A percentile compares a stretch with the other conserved stretches of the same genome.
Evolutionary conservation across 2,329 filamentous ascomycete genomes (phyloP).

Genomic region (Nemania sp.): DNA sequence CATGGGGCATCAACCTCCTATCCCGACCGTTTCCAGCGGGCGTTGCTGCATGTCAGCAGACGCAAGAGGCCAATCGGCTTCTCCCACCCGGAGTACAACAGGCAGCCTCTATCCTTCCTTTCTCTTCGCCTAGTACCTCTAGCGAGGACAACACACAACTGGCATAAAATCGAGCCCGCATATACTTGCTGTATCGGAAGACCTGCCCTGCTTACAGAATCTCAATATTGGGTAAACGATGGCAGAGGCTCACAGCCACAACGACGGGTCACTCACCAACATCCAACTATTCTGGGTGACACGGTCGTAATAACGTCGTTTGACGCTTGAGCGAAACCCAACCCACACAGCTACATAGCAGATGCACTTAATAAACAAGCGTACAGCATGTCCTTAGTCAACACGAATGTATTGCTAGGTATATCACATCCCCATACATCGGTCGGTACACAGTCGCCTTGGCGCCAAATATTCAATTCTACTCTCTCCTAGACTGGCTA

Average conservation of each 20-base stretch:
- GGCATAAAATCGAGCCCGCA: slow-evolving; percentile 18
- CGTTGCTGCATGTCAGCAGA: slow-evolving; percentile 29
- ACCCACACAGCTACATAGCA: slow-evolving; percentile 1
- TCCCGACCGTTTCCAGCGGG: slow-evolving; percentile 17
- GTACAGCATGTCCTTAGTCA: neutral
- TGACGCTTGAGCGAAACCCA: slow-evolving; percentile 23
- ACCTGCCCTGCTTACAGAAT: slow-evolving; percentile 12
- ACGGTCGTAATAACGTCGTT: slow-evolving; percentile 17
- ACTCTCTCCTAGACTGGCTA: neutral
- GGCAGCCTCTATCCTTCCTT: slow-evolving; percentile 18
- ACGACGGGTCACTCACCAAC: slow-evolving; percentile 30
- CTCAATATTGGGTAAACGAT: slow-evolving; percentile 9
- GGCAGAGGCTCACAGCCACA: slow-evolving; percentile 12
- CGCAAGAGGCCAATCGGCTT: slow-evolving; percentile 20
- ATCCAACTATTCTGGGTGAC: slow-evolving; percentile 18
- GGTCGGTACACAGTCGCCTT: too few species aligned
- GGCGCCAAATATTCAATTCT: too few species aligned
- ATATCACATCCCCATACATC: too few species aligned
- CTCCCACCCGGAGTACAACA: slow-evolving; percentile 14
- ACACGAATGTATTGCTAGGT: too few species aligned
- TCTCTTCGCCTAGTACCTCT: slow-evolving; percentile 21
- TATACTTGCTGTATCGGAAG: slow-evolving; percentile 13
- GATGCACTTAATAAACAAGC: neutral
- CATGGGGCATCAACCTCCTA: slow-evolving; percentile 10
- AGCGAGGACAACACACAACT: slow-evolving; percentile 18